Base-by-base conservation (phyloP, 2,329 filamentous ascomycete genomes). In the Penicillium sp. region DNA sequence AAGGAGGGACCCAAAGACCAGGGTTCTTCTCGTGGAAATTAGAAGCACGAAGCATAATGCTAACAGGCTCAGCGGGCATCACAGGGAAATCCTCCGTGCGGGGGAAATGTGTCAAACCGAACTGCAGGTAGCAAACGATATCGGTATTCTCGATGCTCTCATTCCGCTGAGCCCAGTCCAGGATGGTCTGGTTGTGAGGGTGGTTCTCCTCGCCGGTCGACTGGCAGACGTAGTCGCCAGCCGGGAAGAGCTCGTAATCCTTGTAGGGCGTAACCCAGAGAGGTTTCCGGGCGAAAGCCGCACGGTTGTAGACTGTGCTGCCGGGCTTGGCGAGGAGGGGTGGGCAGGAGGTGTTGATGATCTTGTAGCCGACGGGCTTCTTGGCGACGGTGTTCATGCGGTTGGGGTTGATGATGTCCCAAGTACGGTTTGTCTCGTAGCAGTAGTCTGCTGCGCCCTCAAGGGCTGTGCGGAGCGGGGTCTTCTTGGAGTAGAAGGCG, bases 21-120 rank as follows among this genome's bases (percentile, higher is more conserved):
- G 83, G 83, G 51, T 85, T 85, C 70, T 77, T 80, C 31, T 77
- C 73, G 58, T 84, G 84, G 73, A 85, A 85, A 63, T 85, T 83
- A 11, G 82, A 78, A 0, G 83, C 82, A 60, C 84, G 81, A 57
- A 85, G 69, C 51, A 80, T 75, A n/a, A 85, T 76, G 65, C 80
- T 82, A 53, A 84, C 73, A 14, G 81, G 79, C 72, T 85, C 82
- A 43, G 77, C 79, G 0, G 82, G 82, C 82, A 85, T 85, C 45
- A 85, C 77, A 0, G 81, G 81, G 69, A 83, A 84, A 62, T 85
- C 82, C 67, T 85, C 82, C 15, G 65, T 63, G 6, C 68, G 66
- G 2, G 69, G 69, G 53, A 83, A 76, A 57, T 85, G 82, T 26
- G 82, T 85, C 55, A 85, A 78, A 20, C 81, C 82, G 29, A 84